Evolutionary conservation across 805 yeast genomes (phyloP), one percentile per base, ranked within the genome.

Genomic region (Tetrapisispora taiwanensis): DNA sequence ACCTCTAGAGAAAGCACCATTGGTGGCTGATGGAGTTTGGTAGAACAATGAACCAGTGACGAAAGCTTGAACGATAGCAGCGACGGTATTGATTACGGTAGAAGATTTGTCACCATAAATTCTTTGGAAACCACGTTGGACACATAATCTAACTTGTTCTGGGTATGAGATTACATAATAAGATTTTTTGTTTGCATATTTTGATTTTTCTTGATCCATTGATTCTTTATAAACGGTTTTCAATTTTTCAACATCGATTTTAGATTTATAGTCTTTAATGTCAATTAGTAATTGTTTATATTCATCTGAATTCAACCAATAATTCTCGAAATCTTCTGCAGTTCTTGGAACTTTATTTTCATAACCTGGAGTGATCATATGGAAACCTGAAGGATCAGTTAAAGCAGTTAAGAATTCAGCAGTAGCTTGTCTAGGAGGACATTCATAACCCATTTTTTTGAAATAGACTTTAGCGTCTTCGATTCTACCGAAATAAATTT

Each of bases 11-110:
- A 76, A 82, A 7, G 82, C 78, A 38, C 83, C 80, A 9, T 55
- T 45, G 0, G 84, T 79, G 28, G 65, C 46, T 3, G 64, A 60
- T 1, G 78, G 73, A 15, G 78, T 61, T 43, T 75, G 65, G 61
- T 72, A 79, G 59, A 70, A 81, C 51, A 82, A 65, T 0, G 88
- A 81, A 28, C 86, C 84, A 12, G 70, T 66, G 54, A 81, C 71
- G 41, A 82, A 69, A n/a, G 81, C 70, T 60, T 79, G 80, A 30
- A 73, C 55, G 14, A 74, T 53, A n/a, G 65, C 62, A 8, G 65
- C 63, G 20, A 44, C 44, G 47, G 47, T 44, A 30, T 60, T 59
- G 7, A 56, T 56, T 14, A 60, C 45, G 0, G 65, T 62, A 46
- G 73, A 74, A 8, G 83, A 79, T 46, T 67, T 69, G 56, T 81